Base-by-base conservation (phyloP, 2,329 filamentous ascomycete species). In the Alternaria sp. region DNA sequence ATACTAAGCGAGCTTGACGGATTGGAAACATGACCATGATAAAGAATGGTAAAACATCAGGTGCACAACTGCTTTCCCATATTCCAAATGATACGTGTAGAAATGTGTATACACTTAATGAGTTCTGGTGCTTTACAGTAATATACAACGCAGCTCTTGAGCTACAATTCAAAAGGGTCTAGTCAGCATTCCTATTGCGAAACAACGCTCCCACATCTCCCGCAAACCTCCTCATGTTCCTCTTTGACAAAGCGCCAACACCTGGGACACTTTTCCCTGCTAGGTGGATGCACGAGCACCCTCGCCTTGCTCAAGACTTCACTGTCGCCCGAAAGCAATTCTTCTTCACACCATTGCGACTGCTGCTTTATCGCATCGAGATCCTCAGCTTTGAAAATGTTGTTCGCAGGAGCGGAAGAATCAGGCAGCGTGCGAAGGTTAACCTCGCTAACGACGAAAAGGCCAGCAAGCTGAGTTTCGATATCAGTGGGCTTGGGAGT, bases 221-320 rank as follows among this genome's bases (percentile, higher is more conserved):
- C 80, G 78, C 94, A 98, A 18, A 97, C 80, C 40, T 81, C 78
- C 18, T 91, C 87, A 68, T 90, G 85, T 49, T 80, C 79, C n/a
- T 85, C 82, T n/a, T 91, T 89, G 25, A 91, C 85, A 77, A 92
- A 97, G 63, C 91, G 87, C 95, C 95, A 99, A 80, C 95, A 99
- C 52, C 95, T 85, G 1, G 87, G 85, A 76, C 95, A 99, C 78
- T 98, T 99, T 48, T 84, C 80, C 12, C 81, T 78, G 14, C 77
- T 76, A 0, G 89, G 84, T 10, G 84, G 80, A 49, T 77, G 62
- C 5, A 82, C 74, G 40, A 70, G 65, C 22, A 71, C 77, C 55
- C 34, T 72, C 45, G 62, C 75, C 22, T 50, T 63, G 2, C 58
- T 62, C 18, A 73, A 53, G 20, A 64, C 8, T 27, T 53, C 64